Evolutionary conservation across 768 basidiomycete species (phyloP).

Genomic region (Tephrocybe rancida): DNA sequence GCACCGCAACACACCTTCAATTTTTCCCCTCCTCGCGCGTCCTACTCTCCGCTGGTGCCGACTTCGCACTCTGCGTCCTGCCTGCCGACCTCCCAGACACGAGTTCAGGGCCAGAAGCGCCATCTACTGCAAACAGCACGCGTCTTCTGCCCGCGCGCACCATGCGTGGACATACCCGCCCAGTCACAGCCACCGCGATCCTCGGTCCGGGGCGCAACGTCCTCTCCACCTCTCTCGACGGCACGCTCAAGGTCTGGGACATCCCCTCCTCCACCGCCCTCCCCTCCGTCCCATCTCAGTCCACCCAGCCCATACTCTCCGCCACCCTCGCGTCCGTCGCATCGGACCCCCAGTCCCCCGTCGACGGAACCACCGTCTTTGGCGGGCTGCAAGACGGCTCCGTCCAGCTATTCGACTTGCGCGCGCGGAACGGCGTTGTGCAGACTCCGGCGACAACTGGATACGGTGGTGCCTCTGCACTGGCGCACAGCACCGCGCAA

Average conservation of each 20-base stretch:
- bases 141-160: constrained; percentile 57
- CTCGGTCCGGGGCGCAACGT: constrained; percentile 68
- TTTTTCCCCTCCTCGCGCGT: constrained; percentile 78
- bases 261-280: constrained; percentile 56
- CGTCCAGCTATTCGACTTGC: constrained; percentile 59
- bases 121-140: constrained; percentile 26
- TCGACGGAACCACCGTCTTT: constrained; percentile 46
- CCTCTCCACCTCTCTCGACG: constrained; percentile 68
- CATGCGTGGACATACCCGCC: constrained; percentile 65
- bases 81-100: constrained; percentile 50
- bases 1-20: constrained; percentile 54
- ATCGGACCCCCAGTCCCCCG: constrained; percentile 20
- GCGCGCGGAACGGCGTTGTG: constrained; percentile 34
- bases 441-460: constrained; percentile 10
- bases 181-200: constrained; percentile 66
- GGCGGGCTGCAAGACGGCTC: constrained; percentile 57
- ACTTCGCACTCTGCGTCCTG: constrained; percentile 68
- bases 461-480: constrained; percentile 51
- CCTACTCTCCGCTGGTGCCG: constrained; percentile 67
- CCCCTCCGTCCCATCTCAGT: constrained; percentile 41
- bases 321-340: constrained; percentile 41
- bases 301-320: constrained; percentile 40
- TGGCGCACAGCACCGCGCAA: constrained; percentile 30
- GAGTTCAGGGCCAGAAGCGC: constrained; percentile 10
- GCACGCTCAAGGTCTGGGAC: constrained; percentile 74